Conservation (phyloP, 1,284 basidiomycete genomes). For the Tilletiaria anomala region DNA sequence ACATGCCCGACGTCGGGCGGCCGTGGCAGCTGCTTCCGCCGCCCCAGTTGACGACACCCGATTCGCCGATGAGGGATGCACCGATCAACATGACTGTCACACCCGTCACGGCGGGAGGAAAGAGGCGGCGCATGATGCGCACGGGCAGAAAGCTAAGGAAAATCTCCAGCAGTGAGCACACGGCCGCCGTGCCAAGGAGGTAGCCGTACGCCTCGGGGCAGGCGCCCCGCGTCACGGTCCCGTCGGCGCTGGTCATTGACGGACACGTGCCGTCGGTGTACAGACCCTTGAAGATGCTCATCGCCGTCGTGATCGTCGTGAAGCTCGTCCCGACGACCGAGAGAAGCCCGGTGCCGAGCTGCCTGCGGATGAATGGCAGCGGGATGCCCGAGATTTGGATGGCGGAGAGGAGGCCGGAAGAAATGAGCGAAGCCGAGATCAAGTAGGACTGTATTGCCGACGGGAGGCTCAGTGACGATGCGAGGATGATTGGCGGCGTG, state of each 20-base stretch:
- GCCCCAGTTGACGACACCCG: slow-evolving; percentile 63
- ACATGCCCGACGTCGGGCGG: slow-evolving; percentile 52
- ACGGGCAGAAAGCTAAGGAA: slow-evolving; percentile 57
- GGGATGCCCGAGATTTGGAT: slow-evolving; percentile 59
- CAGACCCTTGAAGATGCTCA: slow-evolving; percentile 53
- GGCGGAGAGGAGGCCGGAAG: slow-evolving; percentile 53
- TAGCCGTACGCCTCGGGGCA: slow-evolving; percentile 47
- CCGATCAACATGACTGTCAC: slow-evolving; percentile 46
- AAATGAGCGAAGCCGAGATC: slow-evolving; percentile 64
- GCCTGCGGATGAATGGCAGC: slow-evolving; percentile 48
- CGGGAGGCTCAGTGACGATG: slow-evolving; percentile 30
- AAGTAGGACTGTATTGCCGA: slow-evolving; percentile 53
- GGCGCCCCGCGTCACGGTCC: slow-evolving; percentile 47
- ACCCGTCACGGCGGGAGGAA: slow-evolving; percentile 65
- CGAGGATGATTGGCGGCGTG: slow-evolving; percentile 58
- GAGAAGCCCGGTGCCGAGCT: slow-evolving; percentile 62
- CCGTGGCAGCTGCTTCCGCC: slow-evolving; percentile 53
- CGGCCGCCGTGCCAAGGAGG: slow-evolving; percentile 53
- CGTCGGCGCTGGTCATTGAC: slow-evolving; percentile 47
- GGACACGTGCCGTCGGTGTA: slow-evolving; percentile 66
- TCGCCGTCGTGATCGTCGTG: slow-evolving; percentile 60
- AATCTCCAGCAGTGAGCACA: slow-evolving; percentile 69
- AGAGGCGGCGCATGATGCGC: slow-evolving; percentile 51
- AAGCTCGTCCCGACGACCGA: slow-evolving; percentile 76
- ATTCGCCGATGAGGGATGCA: slow-evolving; percentile 56